These are phyloP conservation scores for Flaveria trinervia DNA, from an alignment of 129 eudicot species.

Conservation along the genomic window DNA sequence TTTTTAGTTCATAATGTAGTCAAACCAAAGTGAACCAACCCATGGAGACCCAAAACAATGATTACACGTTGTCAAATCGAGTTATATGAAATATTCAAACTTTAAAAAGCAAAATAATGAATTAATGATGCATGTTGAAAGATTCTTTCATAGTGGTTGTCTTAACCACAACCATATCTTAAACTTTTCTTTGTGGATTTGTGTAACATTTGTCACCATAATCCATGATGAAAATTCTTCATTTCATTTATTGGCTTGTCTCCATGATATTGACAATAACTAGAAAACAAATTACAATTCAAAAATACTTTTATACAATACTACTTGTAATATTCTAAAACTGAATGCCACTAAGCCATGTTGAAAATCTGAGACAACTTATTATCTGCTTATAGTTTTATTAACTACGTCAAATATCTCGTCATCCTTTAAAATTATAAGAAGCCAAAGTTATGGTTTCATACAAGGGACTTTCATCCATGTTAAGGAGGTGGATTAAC, in stretches of 20 bases:
- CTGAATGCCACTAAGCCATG: too few relatives aligned
- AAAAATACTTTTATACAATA: background rate
- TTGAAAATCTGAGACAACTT: too few relatives aligned
- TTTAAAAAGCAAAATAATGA: background rate
- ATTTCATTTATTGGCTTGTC: background rate
- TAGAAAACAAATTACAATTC: conserved; percentile 8
- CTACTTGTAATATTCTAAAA: too few relatives aligned
- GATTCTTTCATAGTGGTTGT: conserved; percentile 18
- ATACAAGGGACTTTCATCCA: too few relatives aligned
- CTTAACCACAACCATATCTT: background rate
- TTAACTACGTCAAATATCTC: too few relatives aligned
- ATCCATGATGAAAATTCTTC: conserved; percentile 3
- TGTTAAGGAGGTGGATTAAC: too few relatives aligned
- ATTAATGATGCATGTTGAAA: background rate
- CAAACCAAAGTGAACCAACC: too few relatives aligned
- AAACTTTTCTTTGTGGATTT: background rate
- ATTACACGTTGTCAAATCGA: conserved; percentile 3
- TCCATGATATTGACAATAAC: conserved; percentile 24
- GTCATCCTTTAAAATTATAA: too few relatives aligned
- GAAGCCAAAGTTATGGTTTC: too few relatives aligned
- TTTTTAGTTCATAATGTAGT: too few relatives aligned
- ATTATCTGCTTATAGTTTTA: too few relatives aligned
- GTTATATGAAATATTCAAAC: conserved; percentile 20
- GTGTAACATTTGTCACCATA: background rate
- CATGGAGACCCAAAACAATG: background rate